Evolutionary conservation across 2,329 filamentous ascomycete genomes (phyloP), one percentile per base, ranked within the genome.

Genomic region (Dactylonectria estremocensis): DNA sequence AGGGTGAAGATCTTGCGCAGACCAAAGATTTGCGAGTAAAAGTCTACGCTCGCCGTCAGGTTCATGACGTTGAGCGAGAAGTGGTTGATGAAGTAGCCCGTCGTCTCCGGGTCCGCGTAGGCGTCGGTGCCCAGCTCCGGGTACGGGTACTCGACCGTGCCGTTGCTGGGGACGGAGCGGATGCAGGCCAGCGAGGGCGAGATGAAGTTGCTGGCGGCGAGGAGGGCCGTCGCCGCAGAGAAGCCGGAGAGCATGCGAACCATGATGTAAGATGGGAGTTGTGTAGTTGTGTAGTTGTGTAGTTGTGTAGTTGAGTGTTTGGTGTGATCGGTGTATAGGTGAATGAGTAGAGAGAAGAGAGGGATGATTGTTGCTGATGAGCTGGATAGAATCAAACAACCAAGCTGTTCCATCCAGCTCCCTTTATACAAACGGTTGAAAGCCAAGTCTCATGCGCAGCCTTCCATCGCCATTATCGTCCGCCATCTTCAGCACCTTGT

Each of bases 51-150:
- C 4, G 65, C 72, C 3, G 66, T 77, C 3, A 80, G 60, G 70
- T 81, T 76, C 58, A 64, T 71, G n/a, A 78, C 77, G 13, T 75
- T 73, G 45, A 82, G 70, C 50, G 70, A 74, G 20, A 81, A 60
- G 68, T 82, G 79, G 68, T 82, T 82, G 64, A 81, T 70, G 52
- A 75, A 78, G 71, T 79, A 82, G 45, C 80, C 78, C 1, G 68
- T 61, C 7, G 80, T 82, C 7, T 74, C 77, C 3, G 68, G 68
- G 55, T 78, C 73, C 18, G 78, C 71, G 7, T 74, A 72, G 2
- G 70, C 69, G 58, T 81, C 78, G 13, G 40, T 60, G 5, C 68
- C 68, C 0, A 65, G 7, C 16, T 61, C 56, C 7, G 60, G 35
- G 10, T 60, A 63, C 9, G 67, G 64, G 50, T 63, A 67, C 2